Percentiles rank a stretch among this genome's conserved stretches.
These are phyloP conservation scores for Vigna hirtella DNA, from an alignment of 306 rosid genomes.

Conservation along the genomic window DNA sequence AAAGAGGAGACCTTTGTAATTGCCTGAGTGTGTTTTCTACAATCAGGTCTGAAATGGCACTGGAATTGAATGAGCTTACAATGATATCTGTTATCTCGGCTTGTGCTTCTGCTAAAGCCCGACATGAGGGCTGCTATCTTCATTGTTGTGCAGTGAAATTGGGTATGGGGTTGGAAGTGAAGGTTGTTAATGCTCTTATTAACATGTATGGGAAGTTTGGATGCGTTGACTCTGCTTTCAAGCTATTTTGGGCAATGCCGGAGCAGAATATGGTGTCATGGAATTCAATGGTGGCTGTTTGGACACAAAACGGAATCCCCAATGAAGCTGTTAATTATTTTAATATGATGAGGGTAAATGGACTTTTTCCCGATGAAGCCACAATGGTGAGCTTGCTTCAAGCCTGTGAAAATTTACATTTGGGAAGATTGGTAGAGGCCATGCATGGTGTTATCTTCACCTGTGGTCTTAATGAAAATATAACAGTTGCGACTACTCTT, in stretches of 20 bases:
- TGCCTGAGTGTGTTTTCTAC: constrained; percentile 56
- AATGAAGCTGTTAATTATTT: constrained; percentile 56
- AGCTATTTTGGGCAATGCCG: constrained; percentile 59
- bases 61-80: constrained; percentile 64
- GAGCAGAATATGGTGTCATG: constrained; percentile 65
- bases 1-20: constrained; percentile 50
- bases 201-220: constrained; percentile 80
- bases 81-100: constrained; percentile 64
- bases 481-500: constrained; percentile 62
- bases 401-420: constrained; percentile 60
- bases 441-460: constrained; percentile 61
- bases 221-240: constrained; percentile 50
- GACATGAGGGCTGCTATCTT: constrained; percentile 59
- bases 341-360: constrained; percentile 59
- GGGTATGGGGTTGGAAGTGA: constrained; percentile 60
- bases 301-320: constrained; percentile 53
- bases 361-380: constrained; percentile 68
- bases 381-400: constrained; percentile 68
- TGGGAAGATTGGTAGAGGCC: constrained; percentile 60
- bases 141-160: constrained; percentile 66
- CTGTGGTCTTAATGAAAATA: constrained; percentile 52
- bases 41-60: constrained; percentile 53
- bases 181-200: constrained; percentile 66
- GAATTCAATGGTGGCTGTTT: constrained; percentile 68
- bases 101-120: constrained; percentile 53